These are phyloP conservation scores for Heliamphora ciliata DNA, from an alignment of 179 eudicot species.

Conservation along the genomic window DNA sequence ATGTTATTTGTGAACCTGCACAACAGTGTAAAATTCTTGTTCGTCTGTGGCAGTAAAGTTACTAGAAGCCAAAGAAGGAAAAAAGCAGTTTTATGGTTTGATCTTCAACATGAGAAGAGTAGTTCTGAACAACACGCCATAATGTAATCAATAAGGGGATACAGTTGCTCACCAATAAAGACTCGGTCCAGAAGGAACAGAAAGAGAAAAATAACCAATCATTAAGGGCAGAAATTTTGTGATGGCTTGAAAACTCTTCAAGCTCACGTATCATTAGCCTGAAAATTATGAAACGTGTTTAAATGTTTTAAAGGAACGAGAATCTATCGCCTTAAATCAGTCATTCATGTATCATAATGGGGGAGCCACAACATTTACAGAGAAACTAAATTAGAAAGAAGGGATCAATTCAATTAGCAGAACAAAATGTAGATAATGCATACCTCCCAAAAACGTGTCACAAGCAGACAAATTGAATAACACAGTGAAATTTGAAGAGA, in stretches of 20 bases:
- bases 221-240: constrained; percentile 68
- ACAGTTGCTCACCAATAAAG: constrained; percentile 68
- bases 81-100: too few species aligned
- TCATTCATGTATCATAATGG: not conserved
- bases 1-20: constrained; percentile 90
- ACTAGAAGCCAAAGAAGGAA: not conserved
- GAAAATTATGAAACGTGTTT: not conserved
- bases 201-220: constrained; percentile 91
- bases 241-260: constrained; percentile 51
- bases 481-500: not conserved
- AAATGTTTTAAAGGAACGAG: not conserved
- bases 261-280: constrained; percentile 52
- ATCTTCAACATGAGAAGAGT: not conserved
- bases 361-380: not conserved
- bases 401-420: not conserved
- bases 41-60: not conserved
- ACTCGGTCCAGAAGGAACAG: constrained; percentile 96
- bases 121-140: not conserved
- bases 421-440: not conserved
- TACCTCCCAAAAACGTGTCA: not conserved
- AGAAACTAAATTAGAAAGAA: not conserved
- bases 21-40: not conserved
- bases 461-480: not conserved
- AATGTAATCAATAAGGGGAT: not conserved
- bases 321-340: not conserved